Conservation (phyloP, 768 basidiomycete species). For the Lactifluus hygrophoroides region DNA sequence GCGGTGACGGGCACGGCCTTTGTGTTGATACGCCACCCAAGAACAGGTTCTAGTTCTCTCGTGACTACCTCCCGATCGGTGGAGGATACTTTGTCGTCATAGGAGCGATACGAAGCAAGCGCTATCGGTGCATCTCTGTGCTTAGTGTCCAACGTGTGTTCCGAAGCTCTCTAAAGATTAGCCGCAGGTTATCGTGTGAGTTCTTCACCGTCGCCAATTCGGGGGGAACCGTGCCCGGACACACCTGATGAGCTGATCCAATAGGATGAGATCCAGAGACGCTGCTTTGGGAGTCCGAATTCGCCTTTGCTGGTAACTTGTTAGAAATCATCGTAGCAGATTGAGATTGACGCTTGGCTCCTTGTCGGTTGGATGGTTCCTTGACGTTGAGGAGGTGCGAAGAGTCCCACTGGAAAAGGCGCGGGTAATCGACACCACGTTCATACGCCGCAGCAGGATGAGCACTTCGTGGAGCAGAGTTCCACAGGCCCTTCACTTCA, state of each 20-base stretch:
- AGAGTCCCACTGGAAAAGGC: constrained; percentile 12
- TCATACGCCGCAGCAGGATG: constrained; percentile 12
- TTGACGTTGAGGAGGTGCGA: neutral
- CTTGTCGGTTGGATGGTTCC: neutral
- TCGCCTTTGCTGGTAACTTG: neutral
- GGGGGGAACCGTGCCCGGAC: neutral
- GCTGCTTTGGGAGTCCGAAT: constrained; percentile 2
- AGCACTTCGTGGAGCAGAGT: constrained; percentile 17
- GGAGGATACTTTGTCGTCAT: constrained; percentile 5
- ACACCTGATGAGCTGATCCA: constrained; percentile 7
- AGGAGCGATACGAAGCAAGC: neutral
- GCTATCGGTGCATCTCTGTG: neutral
- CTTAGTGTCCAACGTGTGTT: neutral
- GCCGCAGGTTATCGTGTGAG: constrained; percentile 3
- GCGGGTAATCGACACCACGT: constrained; percentile 9
- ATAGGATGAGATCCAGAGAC: neutral
- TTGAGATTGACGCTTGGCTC: constrained; percentile 5
- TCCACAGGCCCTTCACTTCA: constrained; percentile 14
- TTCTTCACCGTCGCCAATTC: neutral
- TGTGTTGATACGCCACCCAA: constrained; percentile 4
- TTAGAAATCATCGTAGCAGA: neutral
- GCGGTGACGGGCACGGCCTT: neutral
- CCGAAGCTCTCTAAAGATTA: neutral
- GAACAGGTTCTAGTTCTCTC: neutral
- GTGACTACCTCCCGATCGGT: constrained; percentile 5